Conservation (phyloP, 495 filamentous ascomycete species). For the Penicillium roqueforti region DNA sequence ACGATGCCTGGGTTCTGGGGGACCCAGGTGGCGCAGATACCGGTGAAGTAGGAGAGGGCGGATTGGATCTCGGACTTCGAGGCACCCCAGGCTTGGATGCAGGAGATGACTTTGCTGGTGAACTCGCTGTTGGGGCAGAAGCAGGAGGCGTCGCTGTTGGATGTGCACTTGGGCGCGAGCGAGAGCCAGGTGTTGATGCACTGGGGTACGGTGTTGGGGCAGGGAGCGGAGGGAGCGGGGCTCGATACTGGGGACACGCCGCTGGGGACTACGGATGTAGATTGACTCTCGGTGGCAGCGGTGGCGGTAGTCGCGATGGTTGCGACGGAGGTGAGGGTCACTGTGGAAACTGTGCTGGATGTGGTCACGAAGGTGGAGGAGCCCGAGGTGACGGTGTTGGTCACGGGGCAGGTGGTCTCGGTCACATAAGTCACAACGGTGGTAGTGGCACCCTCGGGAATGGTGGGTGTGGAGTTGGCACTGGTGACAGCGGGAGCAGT, state of each 20-base stretch:
- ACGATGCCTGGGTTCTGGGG: slow-evolving; percentile 78
- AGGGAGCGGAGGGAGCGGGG: slow-evolving; percentile 37
- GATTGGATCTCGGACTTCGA: slow-evolving; percentile 60
- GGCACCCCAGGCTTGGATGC: slow-evolving; percentile 71
- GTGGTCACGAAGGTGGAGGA: slow-evolving; percentile 31
- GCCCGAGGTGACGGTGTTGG: slow-evolving; percentile 12
- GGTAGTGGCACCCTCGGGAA: slow-evolving; percentile 20
- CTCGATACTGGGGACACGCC: slow-evolving; percentile 17
- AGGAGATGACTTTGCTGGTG: slow-evolving; percentile 75
- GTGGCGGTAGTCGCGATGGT: slow-evolving; percentile 24
- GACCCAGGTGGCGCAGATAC: slow-evolving; percentile 78
- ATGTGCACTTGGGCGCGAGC: slow-evolving; percentile 65
- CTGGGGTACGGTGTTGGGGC: slow-evolving; percentile 73
- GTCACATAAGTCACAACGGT: slow-evolving; percentile 33
- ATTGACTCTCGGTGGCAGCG: neutral
- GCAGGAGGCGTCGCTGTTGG: slow-evolving; percentile 79
- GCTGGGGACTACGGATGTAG: slow-evolving; percentile 5
- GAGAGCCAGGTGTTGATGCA: slow-evolving; percentile 91
- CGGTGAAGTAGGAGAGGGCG: slow-evolving; percentile 81
- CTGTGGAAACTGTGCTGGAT: slow-evolving; percentile 35
- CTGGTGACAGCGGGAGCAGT: slow-evolving; percentile 16
- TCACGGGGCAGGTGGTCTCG: slow-evolving; percentile 29
- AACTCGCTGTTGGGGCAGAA: slow-evolving; percentile 79
- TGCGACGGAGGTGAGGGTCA: slow-evolving; percentile 33
- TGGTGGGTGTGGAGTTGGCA: slow-evolving; percentile 4